Evolutionary conservation across 2,329 filamentous ascomycete genomes (phyloP), one percentile per base, ranked within the genome.

Genomic region (Stachybotrys chlorohalonatus): DNA sequence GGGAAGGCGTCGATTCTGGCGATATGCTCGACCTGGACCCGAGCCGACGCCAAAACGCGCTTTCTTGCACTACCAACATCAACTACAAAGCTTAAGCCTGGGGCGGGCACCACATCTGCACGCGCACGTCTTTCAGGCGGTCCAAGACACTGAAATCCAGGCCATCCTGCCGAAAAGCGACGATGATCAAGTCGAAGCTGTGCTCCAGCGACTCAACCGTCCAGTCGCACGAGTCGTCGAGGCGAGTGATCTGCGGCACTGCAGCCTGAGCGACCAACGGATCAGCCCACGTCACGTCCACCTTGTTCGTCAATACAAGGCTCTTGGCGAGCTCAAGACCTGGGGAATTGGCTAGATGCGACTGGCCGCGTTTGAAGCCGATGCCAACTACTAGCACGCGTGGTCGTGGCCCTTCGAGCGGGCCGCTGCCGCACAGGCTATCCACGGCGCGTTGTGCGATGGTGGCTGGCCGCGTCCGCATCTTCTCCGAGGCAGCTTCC

Each of bases 341-440:
- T 0, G 77, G 77, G 0, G 76, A 79, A 59, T 78, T 75, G 55
- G 69, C 72, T 3, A 79, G 62, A 50, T 74, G 70, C 0, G 73
- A 70, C 58, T 80, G 76, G 3, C 77, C 77, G 6, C 67, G 62
- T 62, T 80, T 80, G 67, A 80, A 80, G 4, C 76, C 77, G 46
- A 79, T 67, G 0, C 77, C 77, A 0, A 74, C 74, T 4, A 78
- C 72, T 1, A 78, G 65, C 1, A 77, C 66, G 11, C 65, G 64
- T 1, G 68, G 68, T 17, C 57, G 57, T 9, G 36, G 7, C 0
- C 53, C 55, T 36, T 60, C 53, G 0, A 55, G 42, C 51, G 60
- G 62, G 17, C 8, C 46, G 11, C 11, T n/a, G 46, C 46, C 46
- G 6, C 46, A 47, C 15, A 75, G 62, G 11, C 57, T 55, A 6